Percentiles rank a stretch among this genome's conserved stretches.
phyloP scores from a whole-genome alignment of 805 yeast species.

The Nakazawaea ishiwadae region DNA sequence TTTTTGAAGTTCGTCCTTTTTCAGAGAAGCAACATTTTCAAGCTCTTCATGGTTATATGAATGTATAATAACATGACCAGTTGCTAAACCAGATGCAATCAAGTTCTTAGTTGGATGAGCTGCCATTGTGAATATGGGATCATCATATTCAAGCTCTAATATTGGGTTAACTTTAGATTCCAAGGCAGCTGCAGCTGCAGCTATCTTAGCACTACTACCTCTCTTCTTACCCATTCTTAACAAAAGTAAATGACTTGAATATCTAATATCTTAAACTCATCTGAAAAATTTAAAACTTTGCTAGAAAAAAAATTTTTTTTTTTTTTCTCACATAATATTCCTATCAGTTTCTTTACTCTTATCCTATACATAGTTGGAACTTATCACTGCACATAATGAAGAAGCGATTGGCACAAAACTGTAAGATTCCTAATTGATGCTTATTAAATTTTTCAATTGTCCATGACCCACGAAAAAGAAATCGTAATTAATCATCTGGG shows the following conservation, averaged over 20 bases:
- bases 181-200: constrained; percentile 22
- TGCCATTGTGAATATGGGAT: constrained; percentile 71
- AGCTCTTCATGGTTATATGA: constrained; percentile 49
- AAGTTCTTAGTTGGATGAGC: constrained; percentile 73
- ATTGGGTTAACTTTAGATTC: constrained; percentile 38
- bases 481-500: too few species aligned
- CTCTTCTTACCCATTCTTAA: constrained; percentile 14
- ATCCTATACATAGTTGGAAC: too few species aligned
- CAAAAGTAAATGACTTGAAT: too few species aligned
- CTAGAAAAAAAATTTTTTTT: too few species aligned
- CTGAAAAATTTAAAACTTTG: neutral
- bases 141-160: constrained; percentile 42
- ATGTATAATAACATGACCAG: constrained; percentile 68
- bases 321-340: too few species aligned
- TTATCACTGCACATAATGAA: too few species aligned
- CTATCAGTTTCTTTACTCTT: too few species aligned
- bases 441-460: too few species aligned
- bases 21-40: constrained; percentile 26
- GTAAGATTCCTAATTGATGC: too few species aligned
- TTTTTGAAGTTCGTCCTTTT: constrained; percentile 21
- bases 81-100: constrained; percentile 69
- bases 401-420: too few species aligned
- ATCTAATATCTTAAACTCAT: too few species aligned
- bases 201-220: constrained; percentile 8
- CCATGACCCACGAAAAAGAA: too few species aligned